Evolutionary conservation across 805 yeast species (phyloP).

Genomic region (Metschnikowia anglica): DNA sequence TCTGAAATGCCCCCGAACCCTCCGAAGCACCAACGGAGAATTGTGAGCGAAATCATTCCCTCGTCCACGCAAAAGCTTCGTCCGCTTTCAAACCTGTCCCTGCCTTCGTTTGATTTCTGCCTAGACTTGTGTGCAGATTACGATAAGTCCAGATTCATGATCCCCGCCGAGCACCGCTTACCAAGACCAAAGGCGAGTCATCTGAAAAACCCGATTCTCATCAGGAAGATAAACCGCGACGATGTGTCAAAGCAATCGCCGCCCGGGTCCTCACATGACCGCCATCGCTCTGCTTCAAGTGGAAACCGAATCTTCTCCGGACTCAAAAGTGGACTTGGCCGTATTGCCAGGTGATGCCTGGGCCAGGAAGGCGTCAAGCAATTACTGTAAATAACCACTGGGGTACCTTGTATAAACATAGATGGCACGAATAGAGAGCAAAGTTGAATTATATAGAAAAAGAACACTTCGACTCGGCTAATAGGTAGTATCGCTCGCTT

Average conservation of each 20-base stretch:
- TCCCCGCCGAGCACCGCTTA: constrained; percentile 12
- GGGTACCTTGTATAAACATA: too few species aligned
- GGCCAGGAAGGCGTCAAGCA: too few species aligned
- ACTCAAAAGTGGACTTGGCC: too few species aligned
- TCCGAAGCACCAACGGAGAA: constrained; percentile 7
- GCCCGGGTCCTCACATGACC: too few species aligned
- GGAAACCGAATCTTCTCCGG: too few species aligned
- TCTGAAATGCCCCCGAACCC: constrained; percentile 11
- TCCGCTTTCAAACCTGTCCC: not conserved
- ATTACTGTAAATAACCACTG: too few species aligned
- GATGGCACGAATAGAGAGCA: too few species aligned
- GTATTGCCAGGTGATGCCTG: too few species aligned
- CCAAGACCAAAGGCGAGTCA: not conserved
- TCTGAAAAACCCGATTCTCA: not conserved
- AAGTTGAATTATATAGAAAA: too few species aligned
- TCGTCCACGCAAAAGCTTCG: not conserved
- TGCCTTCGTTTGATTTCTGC: constrained; percentile 10
- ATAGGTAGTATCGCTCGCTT: too few species aligned
- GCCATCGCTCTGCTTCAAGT: too few species aligned
- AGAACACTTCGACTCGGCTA: too few species aligned
- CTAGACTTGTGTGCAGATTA: constrained; percentile 22
- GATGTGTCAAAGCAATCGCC: not conserved
- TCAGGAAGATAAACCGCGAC: not conserved
- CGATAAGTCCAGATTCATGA: constrained; percentile 21
- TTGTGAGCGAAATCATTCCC: not conserved